Evolutionary conservation across 2,329 filamentous ascomycete species (phyloP), one percentile per base, ranked within the genome.

Genomic region (Pleurostoma richardsiae): DNA sequence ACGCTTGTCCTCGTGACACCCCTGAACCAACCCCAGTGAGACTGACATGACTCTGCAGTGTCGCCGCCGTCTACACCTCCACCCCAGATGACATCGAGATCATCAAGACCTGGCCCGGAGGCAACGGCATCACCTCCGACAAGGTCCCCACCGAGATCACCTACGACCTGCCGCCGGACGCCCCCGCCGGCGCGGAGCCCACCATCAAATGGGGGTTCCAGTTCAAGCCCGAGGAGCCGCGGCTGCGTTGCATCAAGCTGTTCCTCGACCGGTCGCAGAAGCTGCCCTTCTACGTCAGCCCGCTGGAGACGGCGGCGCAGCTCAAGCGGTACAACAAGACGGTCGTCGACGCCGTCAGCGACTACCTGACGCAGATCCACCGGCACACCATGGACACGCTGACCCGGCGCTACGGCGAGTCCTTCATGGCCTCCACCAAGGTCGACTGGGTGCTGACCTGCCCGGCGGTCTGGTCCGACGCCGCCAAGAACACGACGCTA

Each of bases 101-200:
- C 57, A 90, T 91, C 70, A 90, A 90, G 70, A 85, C 80, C 10
- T 92, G 88, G 88, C 87, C 88, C 0, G 88, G 88, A 29, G 86
- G 86, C 29, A 90, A 91, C 59, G 86, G 86, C 57, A 89, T 91
- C 67, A 90, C 88, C n/a, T 90, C 86, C 33, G 87, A 92, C 71
- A 92, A 92, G 71, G 87, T 91, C 2, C 87, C 88, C 2, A 90
- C 86, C 10, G 87, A 91, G 63, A 85, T 91, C 45, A 84, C 86
- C 53, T 82, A 82, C 56, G 73, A 77, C 49, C 64, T 69, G 30
- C 64, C 70, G 45, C 59, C 66, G 44, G 54, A 63, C 26, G 58
- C 69, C 4, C 52, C 65, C 3, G 53, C 61, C 3, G 71, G 62
- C n/a, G 60, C 70, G 1, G 63, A 69, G 6, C 73, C 79, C 5